phyloP scores from a whole-genome alignment of 441 rosid species.

The Francoa sonchifolia region DNA sequence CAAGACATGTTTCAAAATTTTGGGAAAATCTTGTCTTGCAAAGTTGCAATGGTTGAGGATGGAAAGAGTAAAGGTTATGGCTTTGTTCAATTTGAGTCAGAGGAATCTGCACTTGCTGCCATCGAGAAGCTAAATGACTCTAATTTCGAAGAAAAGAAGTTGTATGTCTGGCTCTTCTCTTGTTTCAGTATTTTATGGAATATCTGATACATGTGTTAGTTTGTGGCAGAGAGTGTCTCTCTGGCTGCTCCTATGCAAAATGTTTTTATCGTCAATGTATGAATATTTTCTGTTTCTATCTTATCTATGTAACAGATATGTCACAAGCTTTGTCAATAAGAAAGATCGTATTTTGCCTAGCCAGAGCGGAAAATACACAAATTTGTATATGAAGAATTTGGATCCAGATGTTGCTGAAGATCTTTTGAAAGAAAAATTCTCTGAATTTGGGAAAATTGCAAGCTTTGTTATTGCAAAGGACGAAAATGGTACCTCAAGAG shows the following conservation, averaged over 20 bases:
- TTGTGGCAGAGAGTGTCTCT: too few relatives aligned
- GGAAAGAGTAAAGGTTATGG: conserved; percentile 48
- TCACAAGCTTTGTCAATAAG: conserved; percentile 35
- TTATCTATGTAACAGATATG: conserved; percentile 23
- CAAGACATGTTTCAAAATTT: conserved; percentile 33
- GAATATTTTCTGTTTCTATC: not conserved
- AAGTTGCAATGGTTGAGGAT: conserved; percentile 33
- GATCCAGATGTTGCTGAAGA: conserved; percentile 33
- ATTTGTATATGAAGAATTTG: conserved; percentile 39
- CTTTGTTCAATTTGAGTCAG: conserved; percentile 37
- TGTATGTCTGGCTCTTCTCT: conserved; percentile 21
- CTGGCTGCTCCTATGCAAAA: too few relatives aligned
- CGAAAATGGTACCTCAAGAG: conserved; percentile 27
- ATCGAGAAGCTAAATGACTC: conserved; percentile 30
- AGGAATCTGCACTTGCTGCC: conserved; percentile 37
- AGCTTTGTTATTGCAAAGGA: conserved; percentile 32
- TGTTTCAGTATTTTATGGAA: not conserved
- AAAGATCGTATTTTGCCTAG: conserved; percentile 27
- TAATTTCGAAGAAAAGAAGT: conserved; percentile 21
- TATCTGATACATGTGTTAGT: not conserved
- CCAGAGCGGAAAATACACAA: conserved; percentile 30
- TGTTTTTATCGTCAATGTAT: too few relatives aligned
- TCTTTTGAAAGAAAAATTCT: conserved; percentile 25
- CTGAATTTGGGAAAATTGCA: conserved; percentile 35
- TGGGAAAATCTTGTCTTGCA: conserved; percentile 35